A percentile compares a stretch with the other conserved stretches of the same genome.
phyloP scores from a whole-genome alignment of 257 asterid genomes.

The Jacaranda mimosifolia region DNA sequence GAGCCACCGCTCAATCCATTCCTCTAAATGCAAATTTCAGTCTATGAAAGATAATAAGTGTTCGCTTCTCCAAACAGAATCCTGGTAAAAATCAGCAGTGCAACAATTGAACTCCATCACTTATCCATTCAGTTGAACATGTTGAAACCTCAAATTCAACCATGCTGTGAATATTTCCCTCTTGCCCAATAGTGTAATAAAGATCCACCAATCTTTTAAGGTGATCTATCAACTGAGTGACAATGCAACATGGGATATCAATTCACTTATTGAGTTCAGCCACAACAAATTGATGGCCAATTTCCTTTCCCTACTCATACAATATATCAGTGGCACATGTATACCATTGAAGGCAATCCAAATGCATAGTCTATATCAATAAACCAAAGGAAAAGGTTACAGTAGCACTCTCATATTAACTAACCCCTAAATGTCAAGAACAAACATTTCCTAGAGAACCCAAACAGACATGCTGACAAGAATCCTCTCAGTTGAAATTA shows the following conservation, averaged over 20 bases:
- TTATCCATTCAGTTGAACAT: slow-evolving; percentile 6
- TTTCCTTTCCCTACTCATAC: slow-evolving; percentile 27
- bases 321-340: neutral
- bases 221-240: slow-evolving; percentile 19
- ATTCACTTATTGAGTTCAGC: slow-evolving; percentile 26
- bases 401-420: neutral
- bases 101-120: too few relatives aligned
- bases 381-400: slow-evolving; percentile 9
- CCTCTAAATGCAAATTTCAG: neutral
- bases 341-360: neutral
- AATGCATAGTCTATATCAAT: slow-evolving; percentile 11
- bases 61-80: too few relatives aligned
- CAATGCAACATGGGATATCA: slow-evolving; percentile 8
- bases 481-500: slow-evolving; percentile 24
- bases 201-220: slow-evolving; percentile 7
- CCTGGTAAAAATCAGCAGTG: too few relatives aligned
- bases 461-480: slow-evolving; percentile 20
- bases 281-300: slow-evolving; percentile 17
- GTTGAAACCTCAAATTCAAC: slow-evolving; percentile 23
- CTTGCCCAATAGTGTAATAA: slow-evolving; percentile 16
- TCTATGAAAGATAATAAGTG: too few relatives aligned
- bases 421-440: slow-evolving; percentile 23
- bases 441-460: slow-evolving; percentile 18
- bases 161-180: slow-evolving; percentile 17
- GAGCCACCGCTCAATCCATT: slow-evolving; percentile 33